Evolutionary conservation across 2,329 filamentous ascomycete genomes (phyloP).

Genomic region (Pyricularia pennisetigena): DNA sequence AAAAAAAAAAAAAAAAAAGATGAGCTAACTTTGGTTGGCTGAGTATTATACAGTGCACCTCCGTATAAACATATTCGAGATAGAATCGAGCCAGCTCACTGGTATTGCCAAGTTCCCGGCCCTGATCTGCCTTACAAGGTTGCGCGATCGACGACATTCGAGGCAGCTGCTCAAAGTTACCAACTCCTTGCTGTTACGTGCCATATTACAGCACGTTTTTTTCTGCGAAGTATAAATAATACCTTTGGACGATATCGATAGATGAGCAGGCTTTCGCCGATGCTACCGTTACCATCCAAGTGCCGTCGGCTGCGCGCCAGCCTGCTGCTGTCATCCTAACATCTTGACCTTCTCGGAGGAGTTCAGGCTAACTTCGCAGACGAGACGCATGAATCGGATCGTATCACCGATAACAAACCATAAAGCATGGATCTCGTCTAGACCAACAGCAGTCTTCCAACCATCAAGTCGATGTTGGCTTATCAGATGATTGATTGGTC

Average conservation of each 20-base stretch:
- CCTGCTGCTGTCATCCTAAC: neutral
- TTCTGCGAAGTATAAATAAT: neutral
- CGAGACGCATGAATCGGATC: neutral
- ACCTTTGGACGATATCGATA: neutral
- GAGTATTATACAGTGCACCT: too few species aligned
- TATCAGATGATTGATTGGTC: neutral
- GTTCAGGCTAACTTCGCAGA: neutral
- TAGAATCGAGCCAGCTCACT: neutral
- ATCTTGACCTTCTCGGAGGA: neutral
- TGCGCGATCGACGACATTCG: neutral
- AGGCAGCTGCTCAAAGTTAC: neutral
- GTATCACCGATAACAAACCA: neutral
- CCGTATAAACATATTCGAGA: neutral
- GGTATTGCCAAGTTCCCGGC: neutral
- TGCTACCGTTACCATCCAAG: neutral
- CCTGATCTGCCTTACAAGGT: neutral
- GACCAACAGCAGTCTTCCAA: neutral
- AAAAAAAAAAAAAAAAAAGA: too few species aligned
- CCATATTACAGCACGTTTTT: neutral
- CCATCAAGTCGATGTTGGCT: neutral
- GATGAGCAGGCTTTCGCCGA: neutral
- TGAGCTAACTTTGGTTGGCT: neutral
- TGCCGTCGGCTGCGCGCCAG: neutral
- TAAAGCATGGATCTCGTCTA: neutral
- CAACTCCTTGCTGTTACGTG: neutral